Evolutionary conservation across 2,329 filamentous ascomycete genomes (phyloP), one percentile per base, ranked within the genome.

Genomic region (Curvularia spicifera): DNA sequence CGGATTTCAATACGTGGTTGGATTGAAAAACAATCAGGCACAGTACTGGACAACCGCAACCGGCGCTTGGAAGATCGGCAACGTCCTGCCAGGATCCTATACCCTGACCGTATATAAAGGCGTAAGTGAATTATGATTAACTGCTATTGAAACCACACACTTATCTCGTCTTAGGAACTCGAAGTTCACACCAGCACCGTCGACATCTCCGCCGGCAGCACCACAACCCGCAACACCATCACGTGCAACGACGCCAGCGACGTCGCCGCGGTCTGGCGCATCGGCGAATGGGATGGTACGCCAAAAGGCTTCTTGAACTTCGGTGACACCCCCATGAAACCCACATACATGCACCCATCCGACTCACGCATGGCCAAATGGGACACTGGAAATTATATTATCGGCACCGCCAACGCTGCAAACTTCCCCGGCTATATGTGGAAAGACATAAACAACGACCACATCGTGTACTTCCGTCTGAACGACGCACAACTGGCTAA

Each of bases 81-180:
- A 81, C 56, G 88, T 88, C 83, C 85, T 85, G 57, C 84, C 86
- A 0, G 86, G 87, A 15, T 85, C 83, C 0, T 89, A 88, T 73
- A 87, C 84, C 24, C 84, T 87, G 82, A 82, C 85, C 8, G 81
- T 89, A 46, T 87, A 87, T 72, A 83, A 85, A 66, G 80, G 77
- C 24, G 61, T 63, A 59, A 51, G 61, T 53, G 8, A 12, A 0
- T 18, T 12, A 5, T 13, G 4, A 2, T 12, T 15, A 9, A n/a
- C 5, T 10, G 35, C 12, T 1, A 8, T 45, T 3, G 1, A 20
- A 31, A 40, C 2, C 3, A 13, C 2, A 12, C 31, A 26, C 47
- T 59, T 22, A 61, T 42, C 12, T 12, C 18, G 10, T 13, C 33
- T 15, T 4, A 65, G 62, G 68, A 70, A 46, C 65, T 70, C 15